Percentiles rank a stretch among this genome's conserved stretches.
Evolutionary conservation across 441 rosid species (phyloP).

Genomic region (Gossypium aridum): DNA sequence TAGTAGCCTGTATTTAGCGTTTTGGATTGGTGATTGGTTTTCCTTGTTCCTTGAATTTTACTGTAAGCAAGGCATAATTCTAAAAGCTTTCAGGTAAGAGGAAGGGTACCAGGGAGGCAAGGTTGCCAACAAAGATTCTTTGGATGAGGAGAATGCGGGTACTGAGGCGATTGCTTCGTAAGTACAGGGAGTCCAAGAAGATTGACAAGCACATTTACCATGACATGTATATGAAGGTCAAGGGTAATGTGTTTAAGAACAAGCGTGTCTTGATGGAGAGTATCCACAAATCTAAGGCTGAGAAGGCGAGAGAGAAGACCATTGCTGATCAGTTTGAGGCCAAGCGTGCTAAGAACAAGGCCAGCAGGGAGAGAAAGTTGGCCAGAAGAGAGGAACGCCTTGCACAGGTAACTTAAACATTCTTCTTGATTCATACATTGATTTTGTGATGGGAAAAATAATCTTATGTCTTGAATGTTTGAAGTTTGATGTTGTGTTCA

Average conservation of each 20-base stretch:
- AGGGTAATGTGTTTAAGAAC: constrained; percentile 82
- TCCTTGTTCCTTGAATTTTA: background rate
- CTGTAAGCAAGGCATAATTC: background rate
- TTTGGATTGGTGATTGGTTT: background rate
- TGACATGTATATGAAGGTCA: constrained; percentile 85
- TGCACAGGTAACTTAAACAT: constrained; percentile 21
- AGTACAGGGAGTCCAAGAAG: constrained; percentile 25
- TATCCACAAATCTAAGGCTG: constrained; percentile 80
- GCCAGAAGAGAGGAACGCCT: constrained; percentile 73
- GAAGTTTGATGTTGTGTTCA: background rate
- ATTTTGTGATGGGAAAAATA: background rate
- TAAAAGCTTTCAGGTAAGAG: constrained; percentile 53
- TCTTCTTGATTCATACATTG: background rate
- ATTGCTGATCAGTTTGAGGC: constrained; percentile 82
- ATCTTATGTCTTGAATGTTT: background rate
- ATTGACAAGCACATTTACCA: constrained; percentile 88
- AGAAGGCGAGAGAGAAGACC: constrained; percentile 79
- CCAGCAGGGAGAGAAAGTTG: constrained; percentile 66
- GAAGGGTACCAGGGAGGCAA: constrained; percentile 86
- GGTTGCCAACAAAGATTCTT: constrained; percentile 71
- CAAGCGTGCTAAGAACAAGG: constrained; percentile 82
- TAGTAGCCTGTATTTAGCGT: background rate
- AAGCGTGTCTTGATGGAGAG: constrained; percentile 84
- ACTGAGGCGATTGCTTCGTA: no score
- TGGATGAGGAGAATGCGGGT: constrained; percentile 33